Evolutionary conservation across 2,329 filamentous ascomycete genomes (phyloP).

Genomic region (Microsporum ferrugineum): DNA sequence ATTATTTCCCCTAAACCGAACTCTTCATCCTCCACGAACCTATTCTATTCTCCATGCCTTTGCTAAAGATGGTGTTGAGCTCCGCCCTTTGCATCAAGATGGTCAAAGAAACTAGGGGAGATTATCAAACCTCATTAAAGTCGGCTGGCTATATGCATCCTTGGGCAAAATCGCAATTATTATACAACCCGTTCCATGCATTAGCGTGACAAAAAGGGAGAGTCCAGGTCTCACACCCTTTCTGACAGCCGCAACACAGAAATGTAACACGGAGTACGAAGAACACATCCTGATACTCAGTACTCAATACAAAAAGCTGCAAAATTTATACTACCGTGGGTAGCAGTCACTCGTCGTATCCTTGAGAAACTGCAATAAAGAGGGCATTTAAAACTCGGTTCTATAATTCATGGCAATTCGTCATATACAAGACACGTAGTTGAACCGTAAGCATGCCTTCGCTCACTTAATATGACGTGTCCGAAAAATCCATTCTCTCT

Average conservation of each 20-base stretch:
- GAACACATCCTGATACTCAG: background rate
- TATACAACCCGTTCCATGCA: background rate
- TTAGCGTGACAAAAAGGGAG: background rate
- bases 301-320: background rate
- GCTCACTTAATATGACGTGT: background rate
- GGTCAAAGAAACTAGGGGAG: background rate
- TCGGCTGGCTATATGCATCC: background rate
- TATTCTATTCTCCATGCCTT: too few species aligned
- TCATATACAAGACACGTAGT: background rate
- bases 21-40: too few species aligned
- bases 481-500: background rate
- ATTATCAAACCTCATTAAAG: background rate
- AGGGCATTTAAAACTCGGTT: background rate
- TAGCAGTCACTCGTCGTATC: background rate
- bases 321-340: background rate
- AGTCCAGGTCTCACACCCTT: background rate
- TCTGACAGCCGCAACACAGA: background rate
- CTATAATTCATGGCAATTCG: background rate
- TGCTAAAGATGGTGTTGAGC: too few species aligned
- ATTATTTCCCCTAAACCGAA: background rate
- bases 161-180: background rate
- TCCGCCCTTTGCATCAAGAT: background rate
- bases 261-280: background rate
- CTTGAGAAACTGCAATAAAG: background rate
- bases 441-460: background rate